Percentiles rank a stretch among this genome's conserved stretches.
Evolutionary conservation across 331 rosid species (phyloP).

Genomic region (Spiraea crenata): DNA sequence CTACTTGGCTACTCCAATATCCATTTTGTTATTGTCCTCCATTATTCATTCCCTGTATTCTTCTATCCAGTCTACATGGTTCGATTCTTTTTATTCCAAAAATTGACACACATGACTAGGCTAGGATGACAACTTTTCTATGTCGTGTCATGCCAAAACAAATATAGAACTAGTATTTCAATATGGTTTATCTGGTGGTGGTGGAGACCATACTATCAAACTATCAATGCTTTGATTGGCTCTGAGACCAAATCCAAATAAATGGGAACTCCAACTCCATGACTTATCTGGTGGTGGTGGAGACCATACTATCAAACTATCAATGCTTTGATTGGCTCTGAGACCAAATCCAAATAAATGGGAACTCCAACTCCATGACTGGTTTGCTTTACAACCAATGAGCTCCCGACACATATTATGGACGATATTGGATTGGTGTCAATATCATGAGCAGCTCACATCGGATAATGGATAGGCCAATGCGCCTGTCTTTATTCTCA

Average conservation of each 20-base stretch:
- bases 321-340: neutral
- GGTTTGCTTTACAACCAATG: neutral
- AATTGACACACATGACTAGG: too few species aligned
- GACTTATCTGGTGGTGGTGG: too few species aligned
- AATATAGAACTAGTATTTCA: too few species aligned
- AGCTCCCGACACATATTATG: neutral
- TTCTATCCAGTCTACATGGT: neutral
- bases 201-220: too few species aligned
- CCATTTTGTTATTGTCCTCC: neutral
- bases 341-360: too few species aligned
- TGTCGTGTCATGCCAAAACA: neutral
- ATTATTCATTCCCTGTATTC: too few species aligned
- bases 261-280: neutral
- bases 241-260: neutral
- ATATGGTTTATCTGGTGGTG: too few species aligned
- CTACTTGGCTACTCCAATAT: neutral
- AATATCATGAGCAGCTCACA: neutral
- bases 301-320: too few species aligned
- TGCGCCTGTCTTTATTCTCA: too few species aligned
- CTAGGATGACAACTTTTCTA: constrained; percentile 6
- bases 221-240: neutral
- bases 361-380: neutral
- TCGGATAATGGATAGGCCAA: too few species aligned
- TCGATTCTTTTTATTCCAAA: neutral
- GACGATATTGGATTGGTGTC: neutral